A percentile compares a stretch with the other conserved stretches of the same genome.
These are phyloP conservation scores for Rhynchospora tenuis DNA, from an alignment of 176 grass and related monocot species.

Conservation along the genomic window DNA sequence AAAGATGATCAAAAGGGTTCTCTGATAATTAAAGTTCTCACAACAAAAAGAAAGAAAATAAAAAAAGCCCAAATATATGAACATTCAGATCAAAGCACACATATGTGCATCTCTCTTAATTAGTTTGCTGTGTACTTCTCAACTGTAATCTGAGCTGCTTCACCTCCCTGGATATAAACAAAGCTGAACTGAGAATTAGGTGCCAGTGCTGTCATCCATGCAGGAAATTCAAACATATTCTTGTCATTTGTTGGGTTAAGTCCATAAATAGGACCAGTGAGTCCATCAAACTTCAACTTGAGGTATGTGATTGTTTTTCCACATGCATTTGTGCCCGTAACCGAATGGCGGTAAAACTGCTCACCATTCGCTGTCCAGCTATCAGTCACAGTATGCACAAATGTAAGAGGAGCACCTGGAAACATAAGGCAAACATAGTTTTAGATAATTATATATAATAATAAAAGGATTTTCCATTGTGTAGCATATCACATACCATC, in stretches of 20 bases:
- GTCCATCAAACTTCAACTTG: conserved; percentile 40
- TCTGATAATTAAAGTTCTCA: conserved; percentile 21
- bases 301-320: conserved; percentile 58
- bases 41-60: conserved; percentile 21
- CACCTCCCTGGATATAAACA: conserved; percentile 77
- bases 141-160: conserved; percentile 45
- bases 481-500: conserved; percentile 1
- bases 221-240: conserved; percentile 49
- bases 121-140: conserved; percentile 36
- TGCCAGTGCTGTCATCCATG: conserved; percentile 35
- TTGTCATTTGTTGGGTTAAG: conserved; percentile 26
- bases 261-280: conserved; percentile 53
- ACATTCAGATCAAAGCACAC: conserved; percentile 22
- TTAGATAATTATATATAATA: neutral
- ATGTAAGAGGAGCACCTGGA: conserved; percentile 36
- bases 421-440: neutral
- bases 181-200: conserved; percentile 36
- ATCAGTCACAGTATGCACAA: conserved; percentile 66
- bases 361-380: conserved; percentile 42
- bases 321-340: conserved; percentile 48
- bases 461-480: neutral
- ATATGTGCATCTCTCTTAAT: conserved; percentile 22
- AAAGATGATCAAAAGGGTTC: conserved; percentile 12
- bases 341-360: conserved; percentile 58
- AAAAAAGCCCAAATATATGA: conserved; percentile 10